These are phyloP conservation scores for Mangifera indica DNA, from an alignment of 345 rosid genomes.

Conservation along the genomic window DNA sequence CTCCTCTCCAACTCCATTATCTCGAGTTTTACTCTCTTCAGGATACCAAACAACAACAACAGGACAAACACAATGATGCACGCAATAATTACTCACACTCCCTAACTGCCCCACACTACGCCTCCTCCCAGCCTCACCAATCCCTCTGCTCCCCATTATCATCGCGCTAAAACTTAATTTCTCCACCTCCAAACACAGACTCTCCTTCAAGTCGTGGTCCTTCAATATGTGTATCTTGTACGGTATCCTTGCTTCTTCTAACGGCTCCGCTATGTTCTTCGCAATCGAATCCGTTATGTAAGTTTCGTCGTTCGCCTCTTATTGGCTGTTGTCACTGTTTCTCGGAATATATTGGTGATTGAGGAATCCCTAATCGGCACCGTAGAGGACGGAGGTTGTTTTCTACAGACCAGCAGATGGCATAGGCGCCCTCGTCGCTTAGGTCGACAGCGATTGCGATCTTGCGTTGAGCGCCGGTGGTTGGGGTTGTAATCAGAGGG, in stretches of 20 bases:
- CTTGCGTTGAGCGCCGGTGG: constrained; percentile 47
- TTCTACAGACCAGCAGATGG: constrained; percentile 64
- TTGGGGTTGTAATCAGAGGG: constrained; percentile 29
- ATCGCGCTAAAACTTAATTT: constrained; percentile 71
- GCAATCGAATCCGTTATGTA: constrained; percentile 53
- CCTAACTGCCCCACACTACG: constrained; percentile 63
- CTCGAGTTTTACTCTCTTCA: constrained; percentile 38
- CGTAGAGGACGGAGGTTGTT: constrained; percentile 66
- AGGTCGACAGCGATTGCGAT: constrained; percentile 72
- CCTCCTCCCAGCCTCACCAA: constrained; percentile 53
- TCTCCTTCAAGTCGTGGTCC: constrained; percentile 88
- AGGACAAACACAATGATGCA: constrained; percentile 82
- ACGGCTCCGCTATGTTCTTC: constrained; percentile 64
- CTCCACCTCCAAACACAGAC: constrained; percentile 88
- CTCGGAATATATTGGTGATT: constrained; percentile 22
- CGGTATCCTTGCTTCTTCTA: constrained; percentile 63
- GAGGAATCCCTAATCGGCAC: constrained; percentile 73
- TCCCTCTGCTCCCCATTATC: constrained; percentile 88
- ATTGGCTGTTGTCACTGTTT: not conserved
- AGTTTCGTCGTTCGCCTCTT: constrained; percentile 22
- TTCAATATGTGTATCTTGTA: constrained; percentile 76
- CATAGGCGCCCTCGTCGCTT: constrained; percentile 64
- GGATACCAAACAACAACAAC: constrained; percentile 66
- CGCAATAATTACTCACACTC: constrained; percentile 85
- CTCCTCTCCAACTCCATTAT: constrained; percentile 20